Percentiles rank a stretch among this genome's conserved stretches.
phyloP scores from a whole-genome alignment of 257 asterid genomes.

The Nicotiana otophora region DNA sequence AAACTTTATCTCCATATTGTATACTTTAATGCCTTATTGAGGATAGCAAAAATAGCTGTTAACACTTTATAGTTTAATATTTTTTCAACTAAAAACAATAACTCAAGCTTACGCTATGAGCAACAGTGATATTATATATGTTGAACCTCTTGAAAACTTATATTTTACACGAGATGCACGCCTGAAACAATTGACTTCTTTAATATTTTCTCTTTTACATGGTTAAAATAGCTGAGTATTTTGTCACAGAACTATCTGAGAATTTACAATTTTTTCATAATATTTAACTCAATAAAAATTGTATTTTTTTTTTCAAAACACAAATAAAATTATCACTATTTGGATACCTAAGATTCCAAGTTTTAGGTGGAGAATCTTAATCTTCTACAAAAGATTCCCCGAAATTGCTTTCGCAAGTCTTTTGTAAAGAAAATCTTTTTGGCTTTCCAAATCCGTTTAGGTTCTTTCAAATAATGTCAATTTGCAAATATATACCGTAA shows the following conservation, averaged over 20 bases:
- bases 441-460: not conserved
- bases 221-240: not conserved
- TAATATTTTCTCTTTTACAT: no score
- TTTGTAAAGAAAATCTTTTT: not conserved
- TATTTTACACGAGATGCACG: not conserved
- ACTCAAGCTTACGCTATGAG: no score
- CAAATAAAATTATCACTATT: not conserved
- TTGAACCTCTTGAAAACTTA: not conserved
- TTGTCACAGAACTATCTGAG: not conserved
- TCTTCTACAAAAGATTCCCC: not conserved
- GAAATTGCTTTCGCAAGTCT: not conserved
- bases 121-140: no score
- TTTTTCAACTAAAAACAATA: no score
- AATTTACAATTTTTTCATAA: no score
- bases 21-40: not conserved
- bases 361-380: not conserved
- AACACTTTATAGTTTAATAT: no score
- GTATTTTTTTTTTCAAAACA: not conserved
- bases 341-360: constrained; percentile 2
- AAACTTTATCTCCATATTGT: not conserved
- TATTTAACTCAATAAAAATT: not conserved
- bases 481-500: not conserved
- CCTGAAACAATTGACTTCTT: not conserved
- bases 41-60: not conserved
- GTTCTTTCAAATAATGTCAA: not conserved